Percentiles rank a stretch among this genome's conserved stretches.
Conservation (phyloP, 345 rosid species). For the Citrus glauca region DNA sequence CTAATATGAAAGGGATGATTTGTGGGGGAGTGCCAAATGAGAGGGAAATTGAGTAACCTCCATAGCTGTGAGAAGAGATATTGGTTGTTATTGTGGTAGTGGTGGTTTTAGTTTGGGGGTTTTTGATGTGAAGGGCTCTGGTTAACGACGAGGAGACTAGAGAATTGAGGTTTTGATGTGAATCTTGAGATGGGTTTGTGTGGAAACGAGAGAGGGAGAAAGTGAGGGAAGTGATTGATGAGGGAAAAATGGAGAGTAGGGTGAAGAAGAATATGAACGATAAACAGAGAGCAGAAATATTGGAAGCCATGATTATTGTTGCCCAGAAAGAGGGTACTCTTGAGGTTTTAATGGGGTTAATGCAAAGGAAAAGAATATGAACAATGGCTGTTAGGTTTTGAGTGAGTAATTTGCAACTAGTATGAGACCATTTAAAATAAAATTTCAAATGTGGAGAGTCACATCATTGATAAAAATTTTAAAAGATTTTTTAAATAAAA, state of each 20-base stretch:
- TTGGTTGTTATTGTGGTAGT: background rate
- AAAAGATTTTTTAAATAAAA: too few species aligned
- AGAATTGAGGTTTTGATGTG: conserved; percentile 22
- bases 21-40: conserved; percentile 32
- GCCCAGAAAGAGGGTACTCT: background rate
- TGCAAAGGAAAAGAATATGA: background rate
- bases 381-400: background rate
- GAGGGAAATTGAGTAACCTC: conserved; percentile 27
- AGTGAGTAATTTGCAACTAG: background rate
- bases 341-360: background rate
- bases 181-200: conserved; percentile 17
- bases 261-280: background rate
- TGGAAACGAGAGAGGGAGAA: conserved; percentile 21
- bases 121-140: conserved; percentile 39
- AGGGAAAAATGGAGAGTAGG: conserved; percentile 8
- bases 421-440: too few species aligned
- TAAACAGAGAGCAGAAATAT: background rate
- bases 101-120: conserved; percentile 9
- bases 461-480: too few species aligned
- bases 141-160: conserved; percentile 27
- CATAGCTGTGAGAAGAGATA: conserved; percentile 22
- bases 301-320: conserved; percentile 12
- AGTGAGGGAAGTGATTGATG: conserved; percentile 13
- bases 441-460: too few species aligned
- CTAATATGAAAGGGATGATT: conserved; percentile 24